A percentile compares a stretch with the other conserved stretches of the same genome.
Conservation (phyloP, 2,329 filamentous ascomycete genomes). For the Xylariaceae sp. region DNA sequence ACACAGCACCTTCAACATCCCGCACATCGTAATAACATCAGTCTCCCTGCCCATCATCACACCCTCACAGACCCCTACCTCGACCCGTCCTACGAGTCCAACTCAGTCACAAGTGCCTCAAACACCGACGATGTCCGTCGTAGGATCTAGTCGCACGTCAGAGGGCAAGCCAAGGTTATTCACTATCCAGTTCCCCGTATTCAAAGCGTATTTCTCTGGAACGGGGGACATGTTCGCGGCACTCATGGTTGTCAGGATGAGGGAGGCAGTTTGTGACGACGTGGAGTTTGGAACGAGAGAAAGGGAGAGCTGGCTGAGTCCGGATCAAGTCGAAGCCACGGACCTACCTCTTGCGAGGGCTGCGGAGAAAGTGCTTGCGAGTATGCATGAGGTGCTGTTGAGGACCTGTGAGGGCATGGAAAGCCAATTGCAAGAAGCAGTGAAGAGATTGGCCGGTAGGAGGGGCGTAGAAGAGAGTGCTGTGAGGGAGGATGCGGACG, state of each 20-base stretch:
- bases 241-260: slow-evolving; percentile 79
- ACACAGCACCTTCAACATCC: slow-evolving; percentile 71
- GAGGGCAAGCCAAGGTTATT: slow-evolving; percentile 73
- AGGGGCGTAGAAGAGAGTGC: slow-evolving; percentile 24
- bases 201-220: slow-evolving; percentile 92
- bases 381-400: slow-evolving; percentile 82
- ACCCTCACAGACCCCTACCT: slow-evolving; percentile 54
- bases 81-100: slow-evolving; percentile 54
- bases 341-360: slow-evolving; percentile 81
- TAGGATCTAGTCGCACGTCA: slow-evolving; percentile 63
- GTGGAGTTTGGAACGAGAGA: slow-evolving; percentile 25
- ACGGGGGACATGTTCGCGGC: slow-evolving; percentile 99
- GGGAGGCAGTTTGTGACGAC: slow-evolving; percentile 63
- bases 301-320: slow-evolving; percentile 68
- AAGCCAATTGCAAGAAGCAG: slow-evolving; percentile 42
- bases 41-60: slow-evolving; percentile 62
- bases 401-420: slow-evolving; percentile 64
- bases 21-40: slow-evolving; percentile 90
- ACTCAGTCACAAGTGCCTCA: slow-evolving; percentile 38
- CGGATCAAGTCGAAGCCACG: slow-evolving; percentile 62
- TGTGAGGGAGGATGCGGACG: slow-evolving; percentile 43
- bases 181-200: slow-evolving; percentile 77
- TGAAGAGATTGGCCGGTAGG: slow-evolving; percentile 31
- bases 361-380: slow-evolving; percentile 80
- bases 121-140: slow-evolving; percentile 53